These are phyloP conservation scores for Aleurites moluccanus DNA, from an alignment of 441 rosid genomes.

Conservation along the genomic window DNA sequence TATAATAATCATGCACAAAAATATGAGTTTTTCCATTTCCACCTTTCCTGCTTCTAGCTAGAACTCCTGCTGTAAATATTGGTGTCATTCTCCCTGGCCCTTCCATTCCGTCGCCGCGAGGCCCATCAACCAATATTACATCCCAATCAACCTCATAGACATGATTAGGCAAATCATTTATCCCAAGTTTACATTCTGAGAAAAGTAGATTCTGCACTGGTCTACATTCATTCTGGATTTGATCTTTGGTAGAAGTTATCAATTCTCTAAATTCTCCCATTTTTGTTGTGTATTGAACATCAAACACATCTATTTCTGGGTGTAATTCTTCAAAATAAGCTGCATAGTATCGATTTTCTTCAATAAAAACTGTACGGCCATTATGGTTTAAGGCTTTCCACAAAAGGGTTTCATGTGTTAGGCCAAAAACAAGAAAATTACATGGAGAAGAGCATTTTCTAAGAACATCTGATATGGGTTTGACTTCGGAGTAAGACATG, in stretches of 20 bases:
- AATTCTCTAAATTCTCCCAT: constrained; percentile 58
- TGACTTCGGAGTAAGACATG: constrained; percentile 71
- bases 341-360: constrained; percentile 91
- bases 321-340: constrained; percentile 83
- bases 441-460: constrained; percentile 85
- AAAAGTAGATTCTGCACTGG: constrained; percentile 90
- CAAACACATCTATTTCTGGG: constrained; percentile 80
- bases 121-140: constrained; percentile 85
- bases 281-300: constrained; percentile 86
- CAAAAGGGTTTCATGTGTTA: constrained; percentile 85
- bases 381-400: constrained; percentile 89
- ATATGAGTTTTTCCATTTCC: constrained; percentile 83
- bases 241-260: constrained; percentile 48
- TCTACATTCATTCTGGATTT: constrained; percentile 65
- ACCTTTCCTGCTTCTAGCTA: constrained; percentile 74
- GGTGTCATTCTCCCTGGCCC: constrained; percentile 84
- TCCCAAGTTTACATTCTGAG: constrained; percentile 83
- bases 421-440: constrained; percentile 80
- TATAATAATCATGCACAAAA: constrained; percentile 80
- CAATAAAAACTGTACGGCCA: constrained; percentile 82
- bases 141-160: constrained; percentile 96
- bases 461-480: constrained; percentile 75
- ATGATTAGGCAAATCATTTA: constrained; percentile 89
- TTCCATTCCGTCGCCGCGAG: constrained; percentile 69
- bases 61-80: constrained; percentile 86